Evolutionary conservation across 2,329 filamentous ascomycete genomes (phyloP), one percentile per base, ranked within the genome.

Genomic region (Claviceps paspali): DNA sequence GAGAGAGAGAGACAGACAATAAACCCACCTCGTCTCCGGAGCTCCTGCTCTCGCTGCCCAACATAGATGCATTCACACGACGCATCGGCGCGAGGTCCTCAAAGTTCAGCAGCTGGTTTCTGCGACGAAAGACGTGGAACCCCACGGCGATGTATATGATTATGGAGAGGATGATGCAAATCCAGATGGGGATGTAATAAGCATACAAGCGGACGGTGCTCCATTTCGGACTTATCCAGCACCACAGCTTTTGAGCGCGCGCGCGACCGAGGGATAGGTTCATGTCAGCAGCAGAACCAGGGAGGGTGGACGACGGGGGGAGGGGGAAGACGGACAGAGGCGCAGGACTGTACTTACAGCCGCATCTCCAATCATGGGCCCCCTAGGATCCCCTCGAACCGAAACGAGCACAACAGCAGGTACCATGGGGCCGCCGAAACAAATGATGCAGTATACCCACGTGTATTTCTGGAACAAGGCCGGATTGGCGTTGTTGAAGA

Each of bases 391-490:
- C 11, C 52, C 55, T 2, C 54, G 56, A 32, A 82, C 59, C 14
- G 79, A 68, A n/a, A 86, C 64, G 39, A 80, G 73, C 12, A 69
- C 60, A 19, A 87, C 52, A 0, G 79, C 72, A 0, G 80, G 76
- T 7, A 84, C 57, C 15, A 79, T 67, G 0, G 82, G 81, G 0
- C 80, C 48, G 0, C 81, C 81, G 41, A 85, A 88, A 52, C 79
- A 83, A 32, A 76, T 55, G 0, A 75, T 30, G 17, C 76, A 65
- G 51, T 88, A 88, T 33, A 74, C 67, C 68, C 78, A 82, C 36
- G 77, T 67, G 49, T 82, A 81, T 35, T 72, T 70, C 12, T 71
- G 67, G 49, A 85, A 84, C 36, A 76, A 73, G 1, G 73, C 73
- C 0, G 70, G 69, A 33, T 65, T 65, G 8, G 65, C 67, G 14